These are phyloP conservation scores for Thielaviopsis cerberus DNA, from an alignment of 2,329 filamentous ascomycete species.

Conservation along the genomic window DNA sequence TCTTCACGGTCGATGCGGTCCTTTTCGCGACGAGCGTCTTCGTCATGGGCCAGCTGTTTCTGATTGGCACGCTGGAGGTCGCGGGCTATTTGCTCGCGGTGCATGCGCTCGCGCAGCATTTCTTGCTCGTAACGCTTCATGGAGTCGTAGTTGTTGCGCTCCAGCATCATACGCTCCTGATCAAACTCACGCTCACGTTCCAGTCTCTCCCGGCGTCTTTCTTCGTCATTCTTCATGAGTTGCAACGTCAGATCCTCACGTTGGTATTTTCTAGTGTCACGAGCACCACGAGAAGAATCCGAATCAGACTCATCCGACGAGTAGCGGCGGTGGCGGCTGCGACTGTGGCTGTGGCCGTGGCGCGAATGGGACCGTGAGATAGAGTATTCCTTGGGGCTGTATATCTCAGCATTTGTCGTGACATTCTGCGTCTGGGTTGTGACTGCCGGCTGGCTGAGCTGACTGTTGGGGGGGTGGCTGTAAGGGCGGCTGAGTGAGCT, in stretches of 20 bases:
- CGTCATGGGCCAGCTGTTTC: neutral
- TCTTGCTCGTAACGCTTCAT: neutral
- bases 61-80: conserved; percentile 2
- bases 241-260: neutral
- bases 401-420: neutral
- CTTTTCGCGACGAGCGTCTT: conserved; percentile 1
- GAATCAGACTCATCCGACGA: neutral
- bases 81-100: neutral
- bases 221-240: neutral
- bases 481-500: neutral
- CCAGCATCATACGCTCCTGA: neutral
- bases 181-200: neutral
- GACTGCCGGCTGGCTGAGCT: neutral
- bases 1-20: conserved; percentile 23
- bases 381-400: neutral
- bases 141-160: neutral
- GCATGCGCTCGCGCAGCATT: neutral
- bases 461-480: neutral
- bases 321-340: neutral
- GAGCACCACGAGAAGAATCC: neutral
- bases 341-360: neutral
- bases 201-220: neutral
- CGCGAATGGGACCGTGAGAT: neutral
- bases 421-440: neutral
- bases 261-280: neutral